Conservation (phyloP, 1,139 yeast species). For the Sugiyamaella grinbergsii region DNA sequence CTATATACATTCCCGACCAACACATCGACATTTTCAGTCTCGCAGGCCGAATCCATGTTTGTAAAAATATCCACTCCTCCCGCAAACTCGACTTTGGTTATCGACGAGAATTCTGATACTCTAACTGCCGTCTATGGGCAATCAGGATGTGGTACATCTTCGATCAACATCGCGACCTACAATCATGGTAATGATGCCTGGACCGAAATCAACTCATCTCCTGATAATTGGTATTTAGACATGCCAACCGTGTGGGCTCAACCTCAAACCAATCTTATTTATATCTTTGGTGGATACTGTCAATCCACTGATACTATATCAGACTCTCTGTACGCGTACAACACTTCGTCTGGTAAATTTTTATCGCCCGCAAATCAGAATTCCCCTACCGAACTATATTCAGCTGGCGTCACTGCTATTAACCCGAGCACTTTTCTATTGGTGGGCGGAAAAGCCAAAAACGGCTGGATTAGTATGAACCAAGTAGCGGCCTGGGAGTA, state of each 20-base stretch:
- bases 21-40: constrained; percentile 14
- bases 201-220: constrained; percentile 24
- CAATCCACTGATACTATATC: constrained; percentile 38
- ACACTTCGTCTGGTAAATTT: constrained; percentile 40
- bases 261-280: constrained; percentile 44
- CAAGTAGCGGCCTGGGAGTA: constrained; percentile 65
- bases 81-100: constrained; percentile 28
- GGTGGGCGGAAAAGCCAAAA: constrained; percentile 57
- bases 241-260: constrained; percentile 44
- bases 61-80: constrained; percentile 27
- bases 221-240: constrained; percentile 25
- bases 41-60: constrained; percentile 18
- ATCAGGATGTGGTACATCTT: constrained; percentile 20
- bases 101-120: constrained; percentile 20
- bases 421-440: constrained; percentile 37
- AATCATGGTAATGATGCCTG: constrained; percentile 26
- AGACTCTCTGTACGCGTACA: constrained; percentile 45
- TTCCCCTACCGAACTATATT: constrained; percentile 53
- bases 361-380: constrained; percentile 42
- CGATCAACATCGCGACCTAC: constrained; percentile 29
- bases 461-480: constrained; percentile 62
- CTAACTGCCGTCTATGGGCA: constrained; percentile 23
- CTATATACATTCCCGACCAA: constrained; percentile 25
- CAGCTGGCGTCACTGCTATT: constrained; percentile 42
- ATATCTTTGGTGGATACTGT: constrained; percentile 54